Conservation (phyloP, 1,284 basidiomycete species). For the Phlebopus sp. region DNA sequence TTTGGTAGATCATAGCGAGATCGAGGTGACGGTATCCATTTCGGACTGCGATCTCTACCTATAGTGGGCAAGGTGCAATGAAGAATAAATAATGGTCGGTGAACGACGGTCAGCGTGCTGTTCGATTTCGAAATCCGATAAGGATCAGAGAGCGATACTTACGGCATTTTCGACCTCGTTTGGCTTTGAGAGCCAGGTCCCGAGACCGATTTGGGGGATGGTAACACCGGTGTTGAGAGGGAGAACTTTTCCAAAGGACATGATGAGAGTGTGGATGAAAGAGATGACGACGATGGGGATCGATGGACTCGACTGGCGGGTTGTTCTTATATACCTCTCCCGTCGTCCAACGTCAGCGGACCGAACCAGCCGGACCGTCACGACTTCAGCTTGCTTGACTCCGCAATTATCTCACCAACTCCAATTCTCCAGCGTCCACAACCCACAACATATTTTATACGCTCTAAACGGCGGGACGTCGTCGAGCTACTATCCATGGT, state of each 20-base stretch:
- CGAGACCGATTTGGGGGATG: conserved; percentile 76
- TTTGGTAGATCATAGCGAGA: conserved; percentile 69
- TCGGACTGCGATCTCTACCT: conserved; percentile 73
- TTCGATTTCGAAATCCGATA: not conserved
- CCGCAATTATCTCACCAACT: not conserved
- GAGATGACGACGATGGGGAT: not conserved
- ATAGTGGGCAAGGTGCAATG: not conserved
- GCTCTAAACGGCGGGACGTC: too few relatives aligned
- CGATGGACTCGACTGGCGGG: not conserved
- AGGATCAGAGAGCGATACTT: conserved; percentile 25
- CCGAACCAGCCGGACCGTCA: not conserved
- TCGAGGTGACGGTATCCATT: conserved; percentile 82
- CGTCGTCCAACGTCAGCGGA: not conserved
- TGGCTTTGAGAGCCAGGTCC: conserved; percentile 79
- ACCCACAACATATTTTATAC: too few relatives aligned
- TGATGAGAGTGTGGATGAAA: conserved; percentile 23
- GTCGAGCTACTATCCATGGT: too few relatives aligned
- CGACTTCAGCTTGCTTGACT: not conserved
- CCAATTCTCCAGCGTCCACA: too few relatives aligned
- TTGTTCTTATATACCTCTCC: conserved; percentile 2
- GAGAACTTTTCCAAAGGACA: conserved; percentile 61
- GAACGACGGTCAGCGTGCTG: not conserved
- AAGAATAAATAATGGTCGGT: too few relatives aligned
- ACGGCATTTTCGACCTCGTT: conserved; percentile 77
- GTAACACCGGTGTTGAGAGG: conserved; percentile 48